phyloP scores from a whole-genome alignment of 2,329 filamentous ascomycete species.

The Cytospora piceae region DNA sequence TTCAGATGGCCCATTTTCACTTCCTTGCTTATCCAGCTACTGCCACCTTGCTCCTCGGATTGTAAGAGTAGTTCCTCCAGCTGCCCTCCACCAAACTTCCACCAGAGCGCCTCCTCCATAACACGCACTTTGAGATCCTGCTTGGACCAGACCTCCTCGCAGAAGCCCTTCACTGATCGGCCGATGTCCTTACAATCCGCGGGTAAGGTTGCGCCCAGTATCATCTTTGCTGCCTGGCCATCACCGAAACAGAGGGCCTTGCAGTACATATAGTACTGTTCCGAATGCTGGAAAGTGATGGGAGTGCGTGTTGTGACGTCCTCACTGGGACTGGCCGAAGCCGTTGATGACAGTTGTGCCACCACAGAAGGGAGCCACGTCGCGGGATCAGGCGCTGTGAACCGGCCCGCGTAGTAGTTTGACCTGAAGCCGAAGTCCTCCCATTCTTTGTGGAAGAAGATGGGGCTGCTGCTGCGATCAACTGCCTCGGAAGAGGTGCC shows the following conservation, averaged over 20 bases:
- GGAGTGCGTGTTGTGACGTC: no score
- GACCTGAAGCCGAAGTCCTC: slow-evolving; percentile 21
- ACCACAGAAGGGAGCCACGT: not conserved
- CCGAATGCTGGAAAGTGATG: slow-evolving; percentile 12
- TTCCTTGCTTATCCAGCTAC: not conserved
- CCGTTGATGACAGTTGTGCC: not conserved
- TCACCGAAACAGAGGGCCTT: slow-evolving; percentile 11
- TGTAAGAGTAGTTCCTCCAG: not conserved
- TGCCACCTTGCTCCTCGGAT: not conserved
- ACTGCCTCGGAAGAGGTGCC: not conserved
- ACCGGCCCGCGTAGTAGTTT: not conserved
- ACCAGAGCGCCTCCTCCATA: slow-evolving; percentile 12
- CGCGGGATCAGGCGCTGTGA: slow-evolving; percentile 5
- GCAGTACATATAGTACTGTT: slow-evolving; percentile 21
- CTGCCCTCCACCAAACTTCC: not conserved
- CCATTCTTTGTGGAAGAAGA: slow-evolving; percentile 18
- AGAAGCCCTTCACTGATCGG: slow-evolving; percentile 1
- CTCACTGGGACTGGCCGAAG: not conserved
- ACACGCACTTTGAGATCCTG: slow-evolving; percentile 4
- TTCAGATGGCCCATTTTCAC: not conserved
- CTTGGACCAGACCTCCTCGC: slow-evolving; percentile 10
- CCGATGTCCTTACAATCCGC: slow-evolving; percentile 13
- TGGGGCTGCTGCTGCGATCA: not conserved
- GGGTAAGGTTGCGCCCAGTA: not conserved
- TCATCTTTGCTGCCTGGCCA: not conserved